Conservation (phyloP, 768 basidiomycete species). For the Suillus ampliporus region DNA sequence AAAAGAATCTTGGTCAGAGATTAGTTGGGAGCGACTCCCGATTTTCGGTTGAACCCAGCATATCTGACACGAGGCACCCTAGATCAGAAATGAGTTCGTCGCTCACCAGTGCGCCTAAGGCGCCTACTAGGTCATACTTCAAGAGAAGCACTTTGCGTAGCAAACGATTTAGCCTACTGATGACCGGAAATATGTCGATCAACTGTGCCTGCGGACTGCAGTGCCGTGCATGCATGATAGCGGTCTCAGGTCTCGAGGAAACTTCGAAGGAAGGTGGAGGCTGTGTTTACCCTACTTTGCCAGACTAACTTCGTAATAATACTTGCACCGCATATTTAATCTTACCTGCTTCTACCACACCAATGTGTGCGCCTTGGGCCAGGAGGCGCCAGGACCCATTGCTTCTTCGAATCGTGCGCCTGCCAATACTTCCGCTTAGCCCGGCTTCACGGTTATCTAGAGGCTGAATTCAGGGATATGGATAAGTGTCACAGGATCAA, state of each 20-base stretch:
- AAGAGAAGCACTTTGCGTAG: too few species aligned
- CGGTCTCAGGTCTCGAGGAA: neutral
- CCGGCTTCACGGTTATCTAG: neutral
- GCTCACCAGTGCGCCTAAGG: too few species aligned
- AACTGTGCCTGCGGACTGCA: neutral
- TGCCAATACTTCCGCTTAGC: neutral
- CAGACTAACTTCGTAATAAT: too few species aligned
- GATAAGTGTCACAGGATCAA: neutral
- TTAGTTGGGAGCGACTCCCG: too few species aligned
- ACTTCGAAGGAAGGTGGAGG: neutral
- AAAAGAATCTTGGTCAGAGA: too few species aligned
- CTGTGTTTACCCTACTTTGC: neutral
- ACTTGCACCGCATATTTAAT: neutral
- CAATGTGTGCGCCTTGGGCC: neutral
- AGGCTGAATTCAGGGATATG: neutral
- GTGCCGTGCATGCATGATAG: neutral
- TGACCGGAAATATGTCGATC: neutral
- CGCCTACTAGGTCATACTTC: too few species aligned
- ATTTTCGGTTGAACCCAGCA: too few species aligned
- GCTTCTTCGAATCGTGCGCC: neutral
- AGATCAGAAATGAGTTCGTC: too few species aligned
- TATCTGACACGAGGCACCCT: too few species aligned
- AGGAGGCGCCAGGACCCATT: neutral
- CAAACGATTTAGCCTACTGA: neutral
- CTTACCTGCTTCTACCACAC: neutral